A percentile compares a stretch with the other conserved stretches of the same genome.
Evolutionary conservation across 768 basidiomycete genomes (phyloP).

Genomic region (Sistotremastrum suecicum): DNA sequence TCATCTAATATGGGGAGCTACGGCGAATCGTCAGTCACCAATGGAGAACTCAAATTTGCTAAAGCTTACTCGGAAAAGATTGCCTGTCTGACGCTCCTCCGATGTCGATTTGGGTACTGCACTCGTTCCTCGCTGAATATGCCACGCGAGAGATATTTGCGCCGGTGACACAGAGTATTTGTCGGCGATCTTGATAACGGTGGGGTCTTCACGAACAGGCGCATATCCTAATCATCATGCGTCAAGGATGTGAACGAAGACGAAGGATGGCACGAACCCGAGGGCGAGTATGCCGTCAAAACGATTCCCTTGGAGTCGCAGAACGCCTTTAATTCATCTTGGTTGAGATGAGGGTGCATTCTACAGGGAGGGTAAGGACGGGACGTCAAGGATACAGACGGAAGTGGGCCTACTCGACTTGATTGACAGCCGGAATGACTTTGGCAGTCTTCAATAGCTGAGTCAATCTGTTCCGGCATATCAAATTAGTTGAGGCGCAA

Average conservation of each 20-base stretch:
- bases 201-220: constrained; percentile 30
- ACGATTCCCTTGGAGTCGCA: constrained; percentile 44
- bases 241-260: too few relatives aligned
- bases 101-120: constrained; percentile 37
- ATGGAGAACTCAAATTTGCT: too few relatives aligned
- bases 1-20: too few relatives aligned
- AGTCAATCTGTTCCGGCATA: background rate
- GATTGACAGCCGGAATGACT: constrained; percentile 53
- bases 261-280: constrained; percentile 11
- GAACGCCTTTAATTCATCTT: constrained; percentile 39
- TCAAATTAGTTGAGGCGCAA: constrained; percentile 6
- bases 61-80: constrained; percentile 16
- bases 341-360: constrained; percentile 59
- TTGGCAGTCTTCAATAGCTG: constrained; percentile 30
- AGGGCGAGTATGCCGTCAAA: constrained; percentile 52
- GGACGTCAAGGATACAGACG: background rate
- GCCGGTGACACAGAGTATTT: constrained; percentile 33
- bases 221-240: constrained; percentile 21
- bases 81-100: constrained; percentile 32
- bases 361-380: constrained; percentile 17
- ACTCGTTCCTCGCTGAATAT: constrained; percentile 28
- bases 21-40: too few relatives aligned
- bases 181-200: constrained; percentile 28
- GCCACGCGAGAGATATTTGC: constrained; percentile 40
- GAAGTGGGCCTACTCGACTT: constrained; percentile 30